Conservation (phyloP, 2,329 filamentous ascomycete species). For the Capronia epimyces region DNA sequence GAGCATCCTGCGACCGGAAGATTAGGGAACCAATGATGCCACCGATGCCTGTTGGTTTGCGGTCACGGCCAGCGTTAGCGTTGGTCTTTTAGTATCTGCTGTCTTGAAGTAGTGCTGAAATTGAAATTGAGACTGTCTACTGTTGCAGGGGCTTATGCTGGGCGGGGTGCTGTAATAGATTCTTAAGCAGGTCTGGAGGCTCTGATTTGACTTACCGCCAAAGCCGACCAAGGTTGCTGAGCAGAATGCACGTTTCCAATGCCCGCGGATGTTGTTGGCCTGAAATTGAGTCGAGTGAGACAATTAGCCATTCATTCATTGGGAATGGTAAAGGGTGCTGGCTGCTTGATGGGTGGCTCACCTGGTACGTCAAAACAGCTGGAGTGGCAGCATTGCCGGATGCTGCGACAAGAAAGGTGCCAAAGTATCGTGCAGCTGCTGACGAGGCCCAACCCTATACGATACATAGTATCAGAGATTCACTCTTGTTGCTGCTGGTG, state of each 20-base stretch:
- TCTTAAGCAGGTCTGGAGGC: too few relatives aligned
- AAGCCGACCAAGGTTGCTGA: slow-evolving; percentile 17
- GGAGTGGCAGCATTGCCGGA: slow-evolving; percentile 74
- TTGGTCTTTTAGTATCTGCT: too few relatives aligned
- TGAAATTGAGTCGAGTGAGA: slow-evolving; percentile 39
- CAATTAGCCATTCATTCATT: neutral
- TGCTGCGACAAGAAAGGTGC: slow-evolving; percentile 66
- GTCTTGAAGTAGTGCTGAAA: too few relatives aligned
- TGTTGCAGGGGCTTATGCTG: too few relatives aligned
- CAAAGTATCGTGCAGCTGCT: slow-evolving; percentile 60
- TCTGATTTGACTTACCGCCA: slow-evolving; percentile 40
- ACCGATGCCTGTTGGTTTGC: slow-evolving; percentile 45
- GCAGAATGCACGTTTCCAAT: slow-evolving; percentile 70
- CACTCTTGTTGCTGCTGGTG: neutral
- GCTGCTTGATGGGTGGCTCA: neutral
- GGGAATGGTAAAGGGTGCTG: too few relatives aligned
- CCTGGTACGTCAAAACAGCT: slow-evolving; percentile 68
- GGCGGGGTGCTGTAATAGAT: too few relatives aligned
- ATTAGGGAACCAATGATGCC: slow-evolving; percentile 69
- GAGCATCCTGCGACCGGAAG: slow-evolving; percentile 49
- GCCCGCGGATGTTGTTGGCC: slow-evolving; percentile 79
- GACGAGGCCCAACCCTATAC: slow-evolving; percentile 52
- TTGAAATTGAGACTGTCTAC: too few relatives aligned
- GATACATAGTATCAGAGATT: neutral
- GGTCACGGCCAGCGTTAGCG: too few relatives aligned